phyloP scores from a whole-genome alignment of 495 filamentous ascomycete species.

The Diplogelasinospora grovesii region DNA sequence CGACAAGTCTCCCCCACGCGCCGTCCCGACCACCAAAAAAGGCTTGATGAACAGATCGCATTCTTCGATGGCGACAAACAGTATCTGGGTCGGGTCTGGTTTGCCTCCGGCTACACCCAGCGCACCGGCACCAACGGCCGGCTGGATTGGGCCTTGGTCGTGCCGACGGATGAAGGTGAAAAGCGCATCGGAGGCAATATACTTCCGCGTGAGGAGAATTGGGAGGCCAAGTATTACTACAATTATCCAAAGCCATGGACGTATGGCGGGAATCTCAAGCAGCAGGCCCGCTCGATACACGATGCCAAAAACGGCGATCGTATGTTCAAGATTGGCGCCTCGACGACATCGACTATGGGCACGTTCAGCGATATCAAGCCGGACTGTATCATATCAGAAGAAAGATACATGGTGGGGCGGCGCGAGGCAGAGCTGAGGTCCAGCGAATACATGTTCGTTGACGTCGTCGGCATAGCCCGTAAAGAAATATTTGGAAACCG shows the following conservation, averaged over 20 bases:
- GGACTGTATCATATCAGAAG: background rate
- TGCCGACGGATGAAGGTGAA: background rate
- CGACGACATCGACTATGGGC: conserved; percentile 1
- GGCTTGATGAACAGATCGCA: no score
- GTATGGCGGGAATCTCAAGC: background rate
- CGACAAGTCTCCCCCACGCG: no score
- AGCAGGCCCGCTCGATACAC: conserved; percentile 1
- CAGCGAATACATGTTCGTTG: background rate
- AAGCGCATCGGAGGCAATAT: conserved; percentile 1
- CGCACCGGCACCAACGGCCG: conserved; percentile 1
- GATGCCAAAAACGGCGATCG: background rate
- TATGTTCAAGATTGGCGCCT: conserved; percentile 4
- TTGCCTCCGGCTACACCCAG: conserved; percentile 2
- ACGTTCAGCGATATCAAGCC: background rate
- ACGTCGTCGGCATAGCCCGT: background rate
- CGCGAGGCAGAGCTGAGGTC: no score
- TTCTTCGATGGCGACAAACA: conserved; percentile 6
- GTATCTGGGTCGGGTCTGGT: background rate
- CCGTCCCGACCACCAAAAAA: no score
- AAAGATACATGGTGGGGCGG: background rate
- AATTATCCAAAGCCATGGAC: background rate
- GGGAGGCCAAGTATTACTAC: background rate
- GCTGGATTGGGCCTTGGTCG: conserved; percentile 7
- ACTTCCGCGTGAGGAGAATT: background rate
- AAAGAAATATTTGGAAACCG: background rate